Evolutionary conservation across 345 rosid species (phyloP), one percentile per base, ranked within the genome.

Genomic region (Melaleuca alternifolia): DNA sequence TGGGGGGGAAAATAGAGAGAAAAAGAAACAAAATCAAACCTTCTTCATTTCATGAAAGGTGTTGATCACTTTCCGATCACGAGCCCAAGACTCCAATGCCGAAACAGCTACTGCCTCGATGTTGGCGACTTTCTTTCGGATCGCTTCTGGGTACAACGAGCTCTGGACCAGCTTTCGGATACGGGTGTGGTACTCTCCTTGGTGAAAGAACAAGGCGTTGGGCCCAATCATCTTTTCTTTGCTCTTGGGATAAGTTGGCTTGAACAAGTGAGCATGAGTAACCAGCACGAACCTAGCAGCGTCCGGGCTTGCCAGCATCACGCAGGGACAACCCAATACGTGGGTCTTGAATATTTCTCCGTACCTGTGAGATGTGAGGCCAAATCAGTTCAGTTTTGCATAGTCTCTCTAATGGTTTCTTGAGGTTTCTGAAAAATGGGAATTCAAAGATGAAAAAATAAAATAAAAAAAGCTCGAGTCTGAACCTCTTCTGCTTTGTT

Each of bases 231-330:
- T 84, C 89, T 89, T 90, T 93, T 95, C 98, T 89, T 97, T 97
- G 93, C 98, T 93, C 83, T 90, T 93, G 1, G 99, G 99, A 89
- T 97, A 97, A 11, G 96, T 95, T 51, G 99, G 99, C 91, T 92
- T 95, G 96, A 95, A 97, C 93, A 95, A 87, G 84, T 90, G 90
- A 24, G 98, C 95, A 77, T 93, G 93, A 57, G 95, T 95, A 87
- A 93, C 97, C 86, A 97, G 89, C 84, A 97, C 98, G 86, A 97
- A 95, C 88, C 88, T 90, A 4, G 95, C 94, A 0, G 99, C 98
- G 88, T 95, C 98, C 0, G 95, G 98, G 77, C 96, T 94, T 26
- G 94, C 93, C 86, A 95, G 85, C 98, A 97, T 93, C n/a, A 95
- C 94, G n/a, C 98, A 93, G 51, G 97, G 96, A 86, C 94, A 97